Base-by-base conservation (phyloP, 202 grass and related monocot genomes). In the Setaria viridis region DNA sequence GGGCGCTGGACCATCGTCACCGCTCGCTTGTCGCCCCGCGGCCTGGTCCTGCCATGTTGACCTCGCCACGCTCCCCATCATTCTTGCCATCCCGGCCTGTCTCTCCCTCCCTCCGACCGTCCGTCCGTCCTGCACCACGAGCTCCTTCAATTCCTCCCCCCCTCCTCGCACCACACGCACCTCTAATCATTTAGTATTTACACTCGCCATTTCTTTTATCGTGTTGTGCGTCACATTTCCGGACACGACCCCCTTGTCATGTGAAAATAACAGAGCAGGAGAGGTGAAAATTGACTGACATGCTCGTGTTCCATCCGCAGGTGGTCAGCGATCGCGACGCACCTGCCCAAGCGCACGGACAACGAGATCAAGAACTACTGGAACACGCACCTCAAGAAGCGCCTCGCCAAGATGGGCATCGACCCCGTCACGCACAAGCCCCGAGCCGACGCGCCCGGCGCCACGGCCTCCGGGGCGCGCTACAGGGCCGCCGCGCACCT, bases 331-430 rank as follows among this genome's bases (percentile, higher is more conserved):
- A 97, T 97, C 77, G 94, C 94, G 39, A 91, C 90, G 68, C 92
- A 94, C 86, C 92, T 97, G 45, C 92, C 95, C 0, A 93, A 93
- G 72, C 87, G 95, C 33, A 97, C 94, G 25, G 94, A 97, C 64
- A 97, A 97, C 50, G 94, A 97, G 71, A 97, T 97, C 90, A 97
- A 97, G 91, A 97, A 97, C 70, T 97, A 89, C 87, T 97, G 94
- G 94, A 97, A 97, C 90, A 97, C 94, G 63, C 91, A 97, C 87
- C 88, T 97, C 55, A 97, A 94, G 89, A 97, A 97, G 89, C 88
- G 91, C 21, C 90, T 97, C 11, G 50, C 84, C 88, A 90, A 79
- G 84, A 93, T 89, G 71, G 88, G 88, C 78, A 90, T 90, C 88
- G 91, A 90, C 87, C 85, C 88, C 20, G 85, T 84, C 72, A 87